Base-by-base conservation (phyloP, 2,329 filamentous ascomycete genomes). In the Hirsutella rhossiliensis region DNA sequence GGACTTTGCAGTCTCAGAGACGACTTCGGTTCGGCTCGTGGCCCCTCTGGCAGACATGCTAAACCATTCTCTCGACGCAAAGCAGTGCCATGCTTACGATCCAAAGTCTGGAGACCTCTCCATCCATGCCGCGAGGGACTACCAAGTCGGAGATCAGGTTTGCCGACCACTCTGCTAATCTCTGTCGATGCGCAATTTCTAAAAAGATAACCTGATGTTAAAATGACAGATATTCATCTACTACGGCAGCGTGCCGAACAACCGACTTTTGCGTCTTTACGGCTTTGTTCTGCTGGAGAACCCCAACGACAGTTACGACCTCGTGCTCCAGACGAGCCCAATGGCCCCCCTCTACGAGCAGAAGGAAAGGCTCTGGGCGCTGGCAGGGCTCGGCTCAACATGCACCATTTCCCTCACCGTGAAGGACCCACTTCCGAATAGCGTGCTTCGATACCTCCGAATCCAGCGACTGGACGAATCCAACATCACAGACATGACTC, bases 11-110 rank as follows among this genome's bases (percentile, higher is more conserved):
- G 38, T 50, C 28, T 43, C 49, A 5, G 41, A 45, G 41, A 46
- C 43, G 17, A 48, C 43, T 28, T 43, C 49, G 31, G 13, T 51
- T 31, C 45, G 49, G 34, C 43, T 50, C 41, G 31, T 62, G 45
- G 58, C 59, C 41, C 61, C 59, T 30, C 61, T 62, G 38, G 59
- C 60, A 42, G 59, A 63, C 48, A 63, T 63, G 60, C 48, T 63
- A 41, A 62, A 63, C 52, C 60, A 63, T 54, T 58, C 56, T 17
- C 47, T 52, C 48, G 54, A 58, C 27, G 57, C 56, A 30, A 54
- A 55, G 52, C 56, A 59, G 48, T 62, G 60, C 44, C 59, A 63
- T 48, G 56, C 53, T 48, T 62, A 62, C 47, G 56, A 62, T 53
- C 43, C 49, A 34, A 50, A 46, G 41, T 58, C 59, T 44, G 52